Evolutionary conservation across 2,329 filamentous ascomycete genomes (phyloP).

Genomic region (Talaromyces sp.): DNA sequence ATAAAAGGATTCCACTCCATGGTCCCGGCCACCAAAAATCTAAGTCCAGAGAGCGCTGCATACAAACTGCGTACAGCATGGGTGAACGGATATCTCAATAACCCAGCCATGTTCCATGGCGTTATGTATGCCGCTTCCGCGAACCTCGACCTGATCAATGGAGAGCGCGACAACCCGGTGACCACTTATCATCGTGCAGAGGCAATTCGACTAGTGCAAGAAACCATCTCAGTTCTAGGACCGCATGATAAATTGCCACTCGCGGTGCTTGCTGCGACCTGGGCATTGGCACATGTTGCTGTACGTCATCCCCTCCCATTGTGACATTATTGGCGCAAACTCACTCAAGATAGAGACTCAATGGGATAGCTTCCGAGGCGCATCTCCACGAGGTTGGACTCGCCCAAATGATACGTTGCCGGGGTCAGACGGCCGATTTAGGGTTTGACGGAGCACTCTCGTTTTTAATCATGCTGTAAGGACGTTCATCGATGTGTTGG

Average conservation of each 20-base stretch:
- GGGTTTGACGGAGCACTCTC: conserved; percentile 1
- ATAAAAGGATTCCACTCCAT: conserved; percentile 15
- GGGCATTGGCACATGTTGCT: conserved; percentile 16
- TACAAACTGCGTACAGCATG: conserved; percentile 14
- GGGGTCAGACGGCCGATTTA: background rate
- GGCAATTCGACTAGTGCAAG: conserved; percentile 10
- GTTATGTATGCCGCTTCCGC: conserved; percentile 15
- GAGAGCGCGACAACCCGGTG: conserved; percentile 15
- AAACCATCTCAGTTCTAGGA: conserved; percentile 1
- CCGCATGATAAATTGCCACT: conserved; percentile 6
- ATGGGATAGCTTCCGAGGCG: conserved; percentile 3
- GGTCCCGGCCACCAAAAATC: conserved; percentile 13
- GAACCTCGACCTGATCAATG: conserved; percentile 14
- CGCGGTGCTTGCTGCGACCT: conserved; percentile 14
- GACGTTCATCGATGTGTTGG: background rate
- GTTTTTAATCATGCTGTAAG: background rate
- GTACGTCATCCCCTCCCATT: background rate
- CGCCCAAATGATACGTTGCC: conserved; percentile 9
- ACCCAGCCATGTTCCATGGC: conserved; percentile 14
- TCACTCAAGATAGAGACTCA: conserved; percentile 14
- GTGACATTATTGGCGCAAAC: background rate
- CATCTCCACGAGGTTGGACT: conserved; percentile 13
- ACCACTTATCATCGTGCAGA: conserved; percentile 13
- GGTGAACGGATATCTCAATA: conserved; percentile 11
- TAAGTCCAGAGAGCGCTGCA: conserved; percentile 10